Percentiles rank a stretch among this genome's conserved stretches.
Conservation (phyloP, 495 filamentous ascomycete genomes). For the Neurospora sp. region DNA sequence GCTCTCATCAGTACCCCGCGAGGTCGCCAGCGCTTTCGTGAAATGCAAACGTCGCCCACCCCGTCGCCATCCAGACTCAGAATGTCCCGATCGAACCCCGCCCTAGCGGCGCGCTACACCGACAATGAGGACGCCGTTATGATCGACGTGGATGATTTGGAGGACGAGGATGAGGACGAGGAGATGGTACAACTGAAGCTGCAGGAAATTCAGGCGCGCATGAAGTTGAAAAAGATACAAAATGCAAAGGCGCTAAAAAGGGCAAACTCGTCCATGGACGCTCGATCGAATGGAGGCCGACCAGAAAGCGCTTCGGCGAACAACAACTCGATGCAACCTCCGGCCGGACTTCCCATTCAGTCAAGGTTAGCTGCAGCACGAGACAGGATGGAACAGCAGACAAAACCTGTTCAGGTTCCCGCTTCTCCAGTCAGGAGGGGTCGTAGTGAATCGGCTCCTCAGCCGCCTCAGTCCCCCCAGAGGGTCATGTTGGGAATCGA, state of each 20-base stretch:
- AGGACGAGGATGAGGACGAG: constrained; percentile 76
- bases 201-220: constrained; percentile 71
- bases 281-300: constrained; percentile 11
- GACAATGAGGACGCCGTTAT: constrained; percentile 29
- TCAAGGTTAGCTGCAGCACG: constrained; percentile 13
- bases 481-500: constrained; percentile 81
- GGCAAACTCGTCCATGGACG: constrained; percentile 5
- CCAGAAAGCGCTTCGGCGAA: constrained; percentile 1
- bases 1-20: constrained; percentile 72
- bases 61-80: constrained; percentile 46
- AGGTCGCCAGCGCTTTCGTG: constrained; percentile 59
- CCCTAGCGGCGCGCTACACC: constrained; percentile 10
- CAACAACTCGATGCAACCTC: neutral
- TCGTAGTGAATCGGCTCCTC: constrained; percentile 31
- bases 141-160: constrained; percentile 30
- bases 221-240: constrained; percentile 83
- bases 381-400: constrained; percentile 24
- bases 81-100: constrained; percentile 11
- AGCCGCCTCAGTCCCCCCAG: constrained; percentile 55
- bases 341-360: constrained; percentile 13
- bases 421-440: constrained; percentile 60
- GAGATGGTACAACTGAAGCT: constrained; percentile 77
- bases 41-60: constrained; percentile 49
- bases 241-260: constrained; percentile 40
- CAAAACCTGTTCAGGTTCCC: constrained; percentile 60